Conservation (phyloP, 2,329 filamentous ascomycete species). For the Colletotrichum truncatum region DNA sequence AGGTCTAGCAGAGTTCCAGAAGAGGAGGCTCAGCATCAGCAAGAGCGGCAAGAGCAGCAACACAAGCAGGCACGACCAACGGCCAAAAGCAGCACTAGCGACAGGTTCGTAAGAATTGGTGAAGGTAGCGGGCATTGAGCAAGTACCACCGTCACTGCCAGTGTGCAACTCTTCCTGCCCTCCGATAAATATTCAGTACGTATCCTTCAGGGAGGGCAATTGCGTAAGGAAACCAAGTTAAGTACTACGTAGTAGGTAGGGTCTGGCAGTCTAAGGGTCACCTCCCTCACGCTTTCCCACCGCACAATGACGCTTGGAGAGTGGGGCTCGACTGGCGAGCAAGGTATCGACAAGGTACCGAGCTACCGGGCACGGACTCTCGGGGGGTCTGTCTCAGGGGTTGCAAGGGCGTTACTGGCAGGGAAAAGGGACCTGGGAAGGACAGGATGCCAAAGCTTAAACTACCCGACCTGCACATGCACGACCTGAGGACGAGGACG, state of each 20-base stretch:
- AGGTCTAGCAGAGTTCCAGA: too few species aligned
- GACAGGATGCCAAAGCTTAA: constrained; percentile 27
- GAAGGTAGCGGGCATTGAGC: too few species aligned
- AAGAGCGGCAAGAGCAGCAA: not conserved
- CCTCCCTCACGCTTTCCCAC: not conserved
- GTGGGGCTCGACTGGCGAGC: not conserved
- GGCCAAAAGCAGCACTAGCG: not conserved
- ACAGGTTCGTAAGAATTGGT: too few species aligned
- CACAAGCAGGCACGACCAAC: not conserved
- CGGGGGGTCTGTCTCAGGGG: not conserved
- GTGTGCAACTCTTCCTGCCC: too few species aligned
- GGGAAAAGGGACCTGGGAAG: constrained; percentile 5
- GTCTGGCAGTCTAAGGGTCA: not conserved
- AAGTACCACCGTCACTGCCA: too few species aligned
- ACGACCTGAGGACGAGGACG: not conserved
- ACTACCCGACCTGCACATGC: not conserved
- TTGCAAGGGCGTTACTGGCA: constrained; percentile 4
- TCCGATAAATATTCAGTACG: too few species aligned
- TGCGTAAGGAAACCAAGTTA: not conserved
- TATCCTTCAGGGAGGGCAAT: not conserved
- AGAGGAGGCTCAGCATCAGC: too few species aligned
- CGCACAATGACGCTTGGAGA: constrained; percentile 22
- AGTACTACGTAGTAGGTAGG: not conserved
- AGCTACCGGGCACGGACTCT: constrained; percentile 4
- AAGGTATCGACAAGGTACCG: constrained; percentile 14